These are phyloP conservation scores for Cenchrus purpureus DNA, from an alignment of 176 grass and related monocot species.

Conservation along the genomic window DNA sequence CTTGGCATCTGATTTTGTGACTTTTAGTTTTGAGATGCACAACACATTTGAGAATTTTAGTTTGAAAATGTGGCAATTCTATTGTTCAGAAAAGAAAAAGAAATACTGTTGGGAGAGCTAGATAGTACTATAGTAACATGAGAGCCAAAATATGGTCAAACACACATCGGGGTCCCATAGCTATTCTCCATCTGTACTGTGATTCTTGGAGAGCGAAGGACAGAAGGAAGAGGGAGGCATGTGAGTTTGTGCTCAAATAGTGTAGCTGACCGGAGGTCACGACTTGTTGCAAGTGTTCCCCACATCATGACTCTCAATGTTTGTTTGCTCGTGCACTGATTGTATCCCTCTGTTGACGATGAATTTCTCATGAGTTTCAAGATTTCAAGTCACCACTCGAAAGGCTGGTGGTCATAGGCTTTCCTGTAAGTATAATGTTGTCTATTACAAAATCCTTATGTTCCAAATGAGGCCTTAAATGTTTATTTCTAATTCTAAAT, in stretches of 20 bases:
- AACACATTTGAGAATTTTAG: neutral
- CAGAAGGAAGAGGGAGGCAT: conserved; percentile 34
- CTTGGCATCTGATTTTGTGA: neutral
- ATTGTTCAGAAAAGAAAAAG: neutral
- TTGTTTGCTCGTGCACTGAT: neutral
- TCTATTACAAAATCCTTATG: neutral
- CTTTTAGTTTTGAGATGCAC: neutral
- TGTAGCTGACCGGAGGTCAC: conserved; percentile 1
- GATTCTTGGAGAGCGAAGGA: conserved; percentile 7
- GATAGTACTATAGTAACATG: neutral
- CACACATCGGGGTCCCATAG: neutral
- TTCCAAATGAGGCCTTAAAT: neutral
- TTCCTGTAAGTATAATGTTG: neutral
- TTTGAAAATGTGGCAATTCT: neutral
- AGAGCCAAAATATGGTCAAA: neutral
- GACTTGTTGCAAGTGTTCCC: neutral
- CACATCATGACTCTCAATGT: neutral
- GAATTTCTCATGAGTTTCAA: neutral
- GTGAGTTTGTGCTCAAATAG: conserved; percentile 41
- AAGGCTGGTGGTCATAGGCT: neutral
- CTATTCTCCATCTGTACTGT: neutral
- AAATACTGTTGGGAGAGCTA: neutral
- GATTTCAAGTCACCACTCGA: neutral
- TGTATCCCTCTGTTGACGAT: neutral
- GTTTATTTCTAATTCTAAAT: neutral